Percentiles rank a stretch among this genome's conserved stretches.
Evolutionary conservation across 2,329 filamentous ascomycete species (phyloP).

Genomic region (Cytospora paraplurivora): DNA sequence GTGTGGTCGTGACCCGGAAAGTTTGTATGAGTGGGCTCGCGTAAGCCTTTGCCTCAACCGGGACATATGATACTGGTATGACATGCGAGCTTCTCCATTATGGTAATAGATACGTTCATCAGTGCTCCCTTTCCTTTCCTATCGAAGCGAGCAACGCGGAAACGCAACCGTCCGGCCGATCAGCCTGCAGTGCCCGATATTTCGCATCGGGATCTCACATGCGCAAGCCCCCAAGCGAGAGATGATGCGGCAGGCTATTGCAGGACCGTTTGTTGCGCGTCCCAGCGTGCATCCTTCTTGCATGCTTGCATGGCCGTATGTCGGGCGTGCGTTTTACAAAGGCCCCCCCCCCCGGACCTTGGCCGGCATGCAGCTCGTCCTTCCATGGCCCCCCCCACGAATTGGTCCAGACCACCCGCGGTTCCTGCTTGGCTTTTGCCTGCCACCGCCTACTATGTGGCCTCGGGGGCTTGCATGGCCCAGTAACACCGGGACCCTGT

Average conservation of each 20-base stretch:
- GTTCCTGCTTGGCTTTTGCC: background rate
- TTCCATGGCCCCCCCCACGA: background rate
- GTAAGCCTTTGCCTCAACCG: background rate
- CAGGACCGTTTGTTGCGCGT: background rate
- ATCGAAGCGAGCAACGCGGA: background rate
- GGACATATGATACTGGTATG: background rate
- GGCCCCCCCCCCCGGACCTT: background rate
- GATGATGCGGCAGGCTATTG: background rate
- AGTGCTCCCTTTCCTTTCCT: background rate
- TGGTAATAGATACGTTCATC: background rate
- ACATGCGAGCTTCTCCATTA: background rate
- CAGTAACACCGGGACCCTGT: background rate
- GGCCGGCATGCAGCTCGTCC: background rate
- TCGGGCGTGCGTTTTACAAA: background rate
- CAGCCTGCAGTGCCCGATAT: background rate
- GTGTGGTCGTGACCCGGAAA: background rate
- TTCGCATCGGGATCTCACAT: background rate
- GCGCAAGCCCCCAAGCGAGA: background rate
- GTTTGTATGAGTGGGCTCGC: background rate
- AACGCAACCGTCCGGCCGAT: background rate
- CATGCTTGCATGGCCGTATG: background rate
- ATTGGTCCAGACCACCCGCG: background rate
- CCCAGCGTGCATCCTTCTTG: background rate
- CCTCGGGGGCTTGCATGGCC: background rate
- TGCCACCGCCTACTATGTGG: background rate